These are phyloP conservation scores for Leptodermis oblonga DNA, from an alignment of 257 asterid species.

Conservation along the genomic window DNA sequence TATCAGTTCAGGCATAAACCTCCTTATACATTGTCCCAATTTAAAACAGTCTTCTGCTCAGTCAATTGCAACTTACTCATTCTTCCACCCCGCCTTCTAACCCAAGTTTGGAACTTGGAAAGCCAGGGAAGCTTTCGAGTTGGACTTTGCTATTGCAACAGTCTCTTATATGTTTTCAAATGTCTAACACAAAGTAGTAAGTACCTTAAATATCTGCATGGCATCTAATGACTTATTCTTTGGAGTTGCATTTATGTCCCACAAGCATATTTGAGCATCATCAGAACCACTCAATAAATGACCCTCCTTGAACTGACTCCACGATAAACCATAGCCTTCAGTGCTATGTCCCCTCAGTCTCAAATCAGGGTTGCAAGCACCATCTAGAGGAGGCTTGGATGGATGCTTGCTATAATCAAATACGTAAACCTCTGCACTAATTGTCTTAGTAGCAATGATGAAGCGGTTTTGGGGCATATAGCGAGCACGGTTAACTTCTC, in stretches of 20 bases:
- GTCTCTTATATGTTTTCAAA: neutral
- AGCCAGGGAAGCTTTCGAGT: neutral
- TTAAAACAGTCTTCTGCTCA: neutral
- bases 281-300: slow-evolving; percentile 92
- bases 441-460: slow-evolving; percentile 84
- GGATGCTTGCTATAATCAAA: slow-evolving; percentile 95
- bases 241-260: slow-evolving; percentile 91
- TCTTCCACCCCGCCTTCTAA: neutral
- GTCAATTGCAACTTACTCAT: neutral
- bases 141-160: neutral
- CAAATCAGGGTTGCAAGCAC: slow-evolving; percentile 90
- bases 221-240: slow-evolving; percentile 81
- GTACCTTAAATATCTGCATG: slow-evolving; percentile 84
- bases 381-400: slow-evolving; percentile 86
- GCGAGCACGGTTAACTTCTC: slow-evolving; percentile 96
- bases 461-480: slow-evolving; percentile 91
- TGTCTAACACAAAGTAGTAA: neutral
- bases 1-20: neutral
- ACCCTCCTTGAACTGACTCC: slow-evolving; percentile 89
- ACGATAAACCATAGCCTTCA: slow-evolving; percentile 93
- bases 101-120: neutral
- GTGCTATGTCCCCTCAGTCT: slow-evolving; percentile 88
- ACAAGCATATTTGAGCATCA: slow-evolving; percentile 90
- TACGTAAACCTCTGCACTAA: slow-evolving; percentile 87
- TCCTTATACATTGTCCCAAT: neutral